A percentile compares a stretch with the other conserved stretches of the same genome.
phyloP scores from a whole-genome alignment of 305 asterid species.

The Vinca major region DNA sequence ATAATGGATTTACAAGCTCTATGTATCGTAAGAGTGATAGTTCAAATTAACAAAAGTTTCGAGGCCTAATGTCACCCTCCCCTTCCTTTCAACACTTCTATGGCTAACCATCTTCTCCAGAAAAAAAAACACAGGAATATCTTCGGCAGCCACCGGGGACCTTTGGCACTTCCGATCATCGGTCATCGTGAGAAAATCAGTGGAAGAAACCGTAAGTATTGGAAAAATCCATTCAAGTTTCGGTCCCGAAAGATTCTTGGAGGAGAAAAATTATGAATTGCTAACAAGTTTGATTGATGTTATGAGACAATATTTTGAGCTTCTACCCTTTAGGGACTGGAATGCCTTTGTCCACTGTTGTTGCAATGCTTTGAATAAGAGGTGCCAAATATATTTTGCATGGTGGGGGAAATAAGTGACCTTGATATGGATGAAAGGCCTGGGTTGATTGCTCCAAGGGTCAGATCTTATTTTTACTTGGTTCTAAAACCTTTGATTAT shows the following conservation, averaged over 20 bases:
- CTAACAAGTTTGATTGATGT: constrained; percentile 20
- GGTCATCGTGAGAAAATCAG: no score
- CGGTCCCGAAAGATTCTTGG: constrained; percentile 47
- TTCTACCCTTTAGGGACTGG: constrained; percentile 58
- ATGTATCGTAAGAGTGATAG: no score
- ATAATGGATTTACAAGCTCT: no score
- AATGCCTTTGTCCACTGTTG: constrained; percentile 33
- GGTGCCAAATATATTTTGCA: constrained; percentile 9
- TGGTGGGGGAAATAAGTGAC: constrained; percentile 18
- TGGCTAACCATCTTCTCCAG: no score
- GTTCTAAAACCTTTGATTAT: no score
- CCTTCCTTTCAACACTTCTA: no score
- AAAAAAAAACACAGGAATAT: no score
- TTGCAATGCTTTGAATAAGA: constrained; percentile 48
- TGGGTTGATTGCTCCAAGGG: constrained; percentile 52
- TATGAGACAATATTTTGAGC: constrained; percentile 45
- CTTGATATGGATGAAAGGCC: constrained; percentile 48
- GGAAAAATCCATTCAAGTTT: constrained; percentile 41
- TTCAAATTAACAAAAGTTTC: no score
- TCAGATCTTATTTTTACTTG: constrained; percentile 32
- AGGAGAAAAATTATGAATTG: not conserved
- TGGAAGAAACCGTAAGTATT: constrained; percentile 18
- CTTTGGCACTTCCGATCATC: no score
- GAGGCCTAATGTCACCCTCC: no score
- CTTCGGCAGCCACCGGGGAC: no score